phyloP scores from a whole-genome alignment of 805 yeast species.

The Metschnikowia lachancei region DNA sequence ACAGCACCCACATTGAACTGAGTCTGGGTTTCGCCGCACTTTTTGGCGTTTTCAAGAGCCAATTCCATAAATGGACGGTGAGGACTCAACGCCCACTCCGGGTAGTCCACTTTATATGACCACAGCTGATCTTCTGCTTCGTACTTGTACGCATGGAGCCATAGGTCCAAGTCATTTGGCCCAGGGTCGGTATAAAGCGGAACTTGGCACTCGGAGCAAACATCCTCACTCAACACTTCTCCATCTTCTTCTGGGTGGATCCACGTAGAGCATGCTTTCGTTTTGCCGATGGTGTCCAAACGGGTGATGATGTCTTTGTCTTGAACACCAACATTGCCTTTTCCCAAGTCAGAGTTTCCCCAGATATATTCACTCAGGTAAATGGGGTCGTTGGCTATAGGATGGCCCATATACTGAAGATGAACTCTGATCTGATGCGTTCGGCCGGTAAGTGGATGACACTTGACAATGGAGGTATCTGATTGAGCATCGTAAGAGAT shows the following conservation, averaged over 20 bases:
- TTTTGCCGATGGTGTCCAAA: constrained; percentile 69
- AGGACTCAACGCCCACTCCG: constrained; percentile 74
- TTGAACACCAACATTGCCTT: constrained; percentile 48
- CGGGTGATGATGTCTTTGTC: constrained; percentile 45
- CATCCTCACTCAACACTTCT: constrained; percentile 57
- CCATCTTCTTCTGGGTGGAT: constrained; percentile 57
- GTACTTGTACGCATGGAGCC: constrained; percentile 89
- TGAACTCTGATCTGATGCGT: constrained; percentile 96
- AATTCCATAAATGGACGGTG: constrained; percentile 63
- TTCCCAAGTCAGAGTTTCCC: constrained; percentile 70
- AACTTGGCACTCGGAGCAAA: constrained; percentile 65
- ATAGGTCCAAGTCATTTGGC: constrained; percentile 77
- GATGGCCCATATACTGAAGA: constrained; percentile 81
- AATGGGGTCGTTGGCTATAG: constrained; percentile 90
- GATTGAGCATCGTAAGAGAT: constrained; percentile 61
- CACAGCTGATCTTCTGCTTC: constrained; percentile 57
- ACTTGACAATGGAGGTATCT: constrained; percentile 66
- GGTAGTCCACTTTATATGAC: constrained; percentile 73
- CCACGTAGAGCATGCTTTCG: constrained; percentile 67
- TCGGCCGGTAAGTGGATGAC: constrained; percentile 87
- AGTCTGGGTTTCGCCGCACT: constrained; percentile 77
- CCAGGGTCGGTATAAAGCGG: constrained; percentile 86
- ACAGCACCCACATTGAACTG: constrained; percentile 96
- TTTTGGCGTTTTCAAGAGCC: constrained; percentile 75
- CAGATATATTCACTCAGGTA: constrained; percentile 77